phyloP scores from a whole-genome alignment of 768 basidiomycete genomes.

The Coprinopsis marcescibilis region DNA sequence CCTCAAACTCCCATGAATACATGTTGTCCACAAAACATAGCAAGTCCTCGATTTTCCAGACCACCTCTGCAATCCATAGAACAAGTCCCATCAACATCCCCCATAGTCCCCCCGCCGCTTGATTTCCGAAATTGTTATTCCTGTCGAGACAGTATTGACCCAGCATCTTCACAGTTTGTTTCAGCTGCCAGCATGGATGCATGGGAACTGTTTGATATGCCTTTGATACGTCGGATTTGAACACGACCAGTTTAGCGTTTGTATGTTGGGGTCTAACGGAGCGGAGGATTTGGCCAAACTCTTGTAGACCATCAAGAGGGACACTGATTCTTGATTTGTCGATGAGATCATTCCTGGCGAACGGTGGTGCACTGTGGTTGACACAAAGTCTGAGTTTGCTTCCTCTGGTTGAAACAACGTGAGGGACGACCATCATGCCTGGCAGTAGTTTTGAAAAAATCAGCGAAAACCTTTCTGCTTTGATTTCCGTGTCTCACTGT shows the following conservation, averaged over 20 bases:
- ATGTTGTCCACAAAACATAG: slow-evolving; percentile 30
- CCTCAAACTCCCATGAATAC: slow-evolving; percentile 17
- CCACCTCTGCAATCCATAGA: slow-evolving; percentile 28
- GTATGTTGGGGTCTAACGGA: neutral
- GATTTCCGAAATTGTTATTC: slow-evolving; percentile 20
- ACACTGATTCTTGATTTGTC: slow-evolving; percentile 11
- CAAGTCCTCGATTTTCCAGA: slow-evolving; percentile 16
- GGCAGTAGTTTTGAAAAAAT: too few species aligned
- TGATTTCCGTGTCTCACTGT: too few species aligned
- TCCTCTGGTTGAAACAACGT: too few species aligned
- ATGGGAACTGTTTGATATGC: slow-evolving; percentile 32
- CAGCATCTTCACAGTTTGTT: slow-evolving; percentile 27
- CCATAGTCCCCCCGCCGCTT: slow-evolving; percentile 18
- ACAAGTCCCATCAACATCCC: slow-evolving; percentile 27
- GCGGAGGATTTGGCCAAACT: slow-evolving; percentile 15
- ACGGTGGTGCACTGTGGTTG: too few species aligned
- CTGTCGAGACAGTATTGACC: slow-evolving; percentile 19
- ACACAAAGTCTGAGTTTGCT: too few species aligned
- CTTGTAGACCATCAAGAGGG: slow-evolving; percentile 20
- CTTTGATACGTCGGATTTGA: slow-evolving; percentile 31
- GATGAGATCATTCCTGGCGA: too few species aligned
- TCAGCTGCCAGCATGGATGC: slow-evolving; percentile 35
- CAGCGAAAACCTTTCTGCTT: too few species aligned
- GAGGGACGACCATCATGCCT: too few species aligned
- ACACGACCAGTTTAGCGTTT: slow-evolving; percentile 11